phyloP scores from a whole-genome alignment of 2,329 filamentous ascomycete genomes.

The Penicillium capsulatum region DNA sequence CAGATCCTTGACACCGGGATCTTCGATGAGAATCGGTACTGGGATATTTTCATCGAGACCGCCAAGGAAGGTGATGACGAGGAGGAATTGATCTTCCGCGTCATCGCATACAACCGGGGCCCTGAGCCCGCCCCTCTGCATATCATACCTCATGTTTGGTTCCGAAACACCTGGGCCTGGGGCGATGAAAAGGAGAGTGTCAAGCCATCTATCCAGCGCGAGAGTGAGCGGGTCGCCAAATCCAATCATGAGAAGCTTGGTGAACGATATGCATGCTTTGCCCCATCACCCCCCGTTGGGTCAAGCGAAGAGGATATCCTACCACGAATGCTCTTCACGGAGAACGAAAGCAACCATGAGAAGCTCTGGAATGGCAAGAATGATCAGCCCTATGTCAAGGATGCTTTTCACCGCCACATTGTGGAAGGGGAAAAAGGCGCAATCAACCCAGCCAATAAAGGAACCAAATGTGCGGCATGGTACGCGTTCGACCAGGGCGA shows the following conservation, averaged over 20 bases:
- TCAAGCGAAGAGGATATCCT: slow-evolving; percentile 75
- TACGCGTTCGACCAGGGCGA: slow-evolving; percentile 86
- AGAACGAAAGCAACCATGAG: slow-evolving; percentile 89
- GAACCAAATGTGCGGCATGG: slow-evolving; percentile 89
- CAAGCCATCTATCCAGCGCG: slow-evolving; percentile 72
- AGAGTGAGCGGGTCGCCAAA: slow-evolving; percentile 64
- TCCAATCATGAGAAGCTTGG: slow-evolving; percentile 78
- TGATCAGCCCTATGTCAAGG: slow-evolving; percentile 80
- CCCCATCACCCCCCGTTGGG: slow-evolving; percentile 83
- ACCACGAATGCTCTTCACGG: slow-evolving; percentile 83
- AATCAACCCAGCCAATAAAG: slow-evolving; percentile 72
- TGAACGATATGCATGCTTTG: slow-evolving; percentile 76
- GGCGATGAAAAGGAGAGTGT: slow-evolving; percentile 69
- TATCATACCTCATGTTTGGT: slow-evolving; percentile 93
- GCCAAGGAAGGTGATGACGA: slow-evolving; percentile 90
- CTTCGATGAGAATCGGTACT: slow-evolving; percentile 87
- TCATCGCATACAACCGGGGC: slow-evolving; percentile 94
- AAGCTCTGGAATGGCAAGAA: slow-evolving; percentile 74
- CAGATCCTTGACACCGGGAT: slow-evolving; percentile 84
- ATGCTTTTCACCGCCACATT: slow-evolving; percentile 87
- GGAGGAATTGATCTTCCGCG: slow-evolving; percentile 86
- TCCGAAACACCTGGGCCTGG: slow-evolving; percentile 97
- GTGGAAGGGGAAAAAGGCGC: slow-evolving; percentile 75
- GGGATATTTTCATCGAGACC: slow-evolving; percentile 95
- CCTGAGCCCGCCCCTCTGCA: slow-evolving; percentile 86